These are phyloP conservation scores for Aspergillus hiratsukae DNA, from an alignment of 2,329 filamentous ascomycete species.

Conservation along the genomic window DNA sequence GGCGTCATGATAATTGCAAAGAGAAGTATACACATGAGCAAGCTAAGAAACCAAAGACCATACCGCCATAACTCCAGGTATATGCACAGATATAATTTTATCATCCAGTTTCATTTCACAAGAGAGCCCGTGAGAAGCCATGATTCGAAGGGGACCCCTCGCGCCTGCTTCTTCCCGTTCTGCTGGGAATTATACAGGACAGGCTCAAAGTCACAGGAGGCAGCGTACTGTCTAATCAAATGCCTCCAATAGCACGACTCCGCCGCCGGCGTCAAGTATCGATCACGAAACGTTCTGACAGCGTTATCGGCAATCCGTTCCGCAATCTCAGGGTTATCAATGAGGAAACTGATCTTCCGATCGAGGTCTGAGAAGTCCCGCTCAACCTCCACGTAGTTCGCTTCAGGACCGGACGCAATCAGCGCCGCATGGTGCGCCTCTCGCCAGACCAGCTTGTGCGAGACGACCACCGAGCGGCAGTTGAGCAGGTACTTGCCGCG, in stretches of 20 bases:
- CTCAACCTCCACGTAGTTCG: constrained; percentile 49
- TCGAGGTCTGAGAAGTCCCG: constrained; percentile 55
- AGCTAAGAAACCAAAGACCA: neutral
- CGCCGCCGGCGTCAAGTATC: constrained; percentile 52
- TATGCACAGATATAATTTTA: neutral
- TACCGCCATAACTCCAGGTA: constrained; percentile 5
- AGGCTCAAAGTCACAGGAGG: constrained; percentile 40
- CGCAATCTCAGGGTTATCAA: constrained; percentile 42
- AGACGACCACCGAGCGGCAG: constrained; percentile 47
- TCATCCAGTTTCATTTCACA: neutral
- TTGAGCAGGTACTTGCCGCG: constrained; percentile 52
- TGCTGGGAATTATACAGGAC: constrained; percentile 26
- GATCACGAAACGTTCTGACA: constrained; percentile 46
- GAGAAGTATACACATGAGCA: neutral
- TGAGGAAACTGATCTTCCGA: constrained; percentile 40
- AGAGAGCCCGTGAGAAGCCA: constrained; percentile 28
- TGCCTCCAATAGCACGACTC: constrained; percentile 55
- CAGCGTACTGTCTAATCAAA: constrained; percentile 37
- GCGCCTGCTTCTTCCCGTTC: constrained; percentile 25
- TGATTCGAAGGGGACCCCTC: constrained; percentile 40
- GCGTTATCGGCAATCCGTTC: constrained; percentile 49
- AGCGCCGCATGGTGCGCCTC: constrained; percentile 48
- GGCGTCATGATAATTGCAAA: neutral
- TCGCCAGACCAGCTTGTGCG: constrained; percentile 47
- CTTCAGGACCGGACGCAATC: constrained; percentile 41